Base-by-base conservation (phyloP, 805 yeast genomes). In the Saccharomyces jurei region DNA sequence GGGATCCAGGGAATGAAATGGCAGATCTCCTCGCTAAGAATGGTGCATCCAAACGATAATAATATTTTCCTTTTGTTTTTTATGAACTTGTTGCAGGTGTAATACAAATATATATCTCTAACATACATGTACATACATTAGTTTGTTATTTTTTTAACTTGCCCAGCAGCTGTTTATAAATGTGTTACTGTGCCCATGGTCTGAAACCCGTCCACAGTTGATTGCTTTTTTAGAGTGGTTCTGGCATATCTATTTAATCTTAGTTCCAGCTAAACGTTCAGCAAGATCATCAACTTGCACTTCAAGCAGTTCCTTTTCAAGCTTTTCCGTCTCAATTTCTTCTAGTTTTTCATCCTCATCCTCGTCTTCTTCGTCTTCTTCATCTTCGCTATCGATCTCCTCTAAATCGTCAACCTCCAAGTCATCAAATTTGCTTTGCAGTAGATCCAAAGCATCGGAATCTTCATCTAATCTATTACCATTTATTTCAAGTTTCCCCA, bases 341-440 rank as follows among this genome's bases (percentile, higher is more conserved):
- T 76, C 76, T 65, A 81, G 85, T 56, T 57, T 56, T 54, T 70
- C 75, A 22, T 57, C 55, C 29, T 65, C 71, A 48, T 71, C 71
- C 13, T 66, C 74, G 28, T 70, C 72, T 6, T 69, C 73, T 28
- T 71, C 74, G 4, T 66, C 76, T 9, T 68, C 76, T 22, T 74
- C 80, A 50, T 81, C 89, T 49, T 80, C 85, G 50, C 78, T 77
- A 50, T 77, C 85, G 28, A 76, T 76, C 70, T 89, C 97, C 74
- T 92, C 99, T 73, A 94, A 80, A 63, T 94, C 99, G 63, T 92
- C 98, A 50, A 94, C 77, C 67, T 94, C 99, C 64, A 92, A 96
- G 32, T 94, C 74, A 68, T 86, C 92, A 61, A 92, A 89, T 17
- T 83, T 69, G 22, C 75, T 81, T 50, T 70, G 77, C 59, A 92